Conservation (phyloP, 306 rosid species). For the Oemleria cerasiformis region DNA sequence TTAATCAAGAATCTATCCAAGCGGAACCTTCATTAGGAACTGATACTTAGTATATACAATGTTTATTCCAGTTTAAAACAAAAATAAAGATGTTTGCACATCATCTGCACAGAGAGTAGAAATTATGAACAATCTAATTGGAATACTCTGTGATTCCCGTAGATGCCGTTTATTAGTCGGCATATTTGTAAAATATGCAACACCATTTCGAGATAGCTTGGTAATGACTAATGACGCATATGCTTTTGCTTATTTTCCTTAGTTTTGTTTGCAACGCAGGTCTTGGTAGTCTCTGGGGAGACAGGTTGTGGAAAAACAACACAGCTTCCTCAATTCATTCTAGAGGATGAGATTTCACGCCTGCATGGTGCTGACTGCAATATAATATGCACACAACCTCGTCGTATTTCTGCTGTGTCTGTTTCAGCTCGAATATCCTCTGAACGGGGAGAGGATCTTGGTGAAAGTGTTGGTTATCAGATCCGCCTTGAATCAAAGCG, state of each 20-base stretch:
- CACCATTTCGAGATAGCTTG: not conserved
- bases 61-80: not conserved
- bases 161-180: not conserved
- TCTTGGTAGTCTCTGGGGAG: conserved; percentile 96
- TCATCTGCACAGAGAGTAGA: not conserved
- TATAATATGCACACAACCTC: conserved; percentile 95
- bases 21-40: not conserved
- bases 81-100: not conserved
- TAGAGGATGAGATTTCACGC: conserved; percentile 72
- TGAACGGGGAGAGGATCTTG: conserved; percentile 90
- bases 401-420: conserved; percentile 95
- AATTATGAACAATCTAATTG: not conserved
- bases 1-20: not conserved
- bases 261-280: conserved; percentile 48
- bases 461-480: conserved; percentile 92
- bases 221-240: not conserved
- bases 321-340: conserved; percentile 85
- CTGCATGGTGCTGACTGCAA: conserved; percentile 78
- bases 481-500: conserved; percentile 89
- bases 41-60: not conserved
- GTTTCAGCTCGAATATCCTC: conserved; percentile 90
- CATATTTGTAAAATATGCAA: not conserved
- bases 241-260: conserved; percentile 2
- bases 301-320: conserved; percentile 99
- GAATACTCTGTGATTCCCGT: not conserved